These are phyloP conservation scores for Echites panduratus DNA, from an alignment of 257 asterid species.

Conservation along the genomic window DNA sequence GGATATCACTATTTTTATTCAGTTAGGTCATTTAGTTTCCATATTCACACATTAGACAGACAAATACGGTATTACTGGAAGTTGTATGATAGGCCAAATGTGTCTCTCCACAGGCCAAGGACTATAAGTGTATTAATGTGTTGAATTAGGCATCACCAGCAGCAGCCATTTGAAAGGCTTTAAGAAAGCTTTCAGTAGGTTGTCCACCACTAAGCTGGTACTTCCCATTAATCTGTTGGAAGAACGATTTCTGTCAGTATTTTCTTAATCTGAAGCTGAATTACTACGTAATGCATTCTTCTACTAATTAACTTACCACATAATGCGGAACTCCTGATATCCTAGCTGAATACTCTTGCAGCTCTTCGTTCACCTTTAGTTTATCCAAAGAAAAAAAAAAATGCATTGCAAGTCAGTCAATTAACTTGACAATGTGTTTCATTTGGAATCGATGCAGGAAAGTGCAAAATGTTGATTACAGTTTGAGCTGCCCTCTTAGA, in stretches of 20 bases:
- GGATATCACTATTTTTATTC: background rate
- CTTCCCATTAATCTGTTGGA: constrained; percentile 62
- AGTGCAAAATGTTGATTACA: background rate
- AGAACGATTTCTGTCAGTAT: background rate
- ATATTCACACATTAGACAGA: background rate
- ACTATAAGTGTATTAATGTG: background rate
- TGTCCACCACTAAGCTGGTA: constrained; percentile 69
- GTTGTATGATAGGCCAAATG: background rate
- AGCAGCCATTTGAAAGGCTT: constrained; percentile 48
- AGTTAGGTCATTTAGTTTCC: background rate
- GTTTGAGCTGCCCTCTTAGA: background rate
- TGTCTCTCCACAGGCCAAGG: background rate
- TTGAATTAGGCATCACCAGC: constrained; percentile 21
- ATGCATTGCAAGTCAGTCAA: background rate
- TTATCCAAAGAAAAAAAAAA: no score
- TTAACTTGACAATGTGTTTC: background rate
- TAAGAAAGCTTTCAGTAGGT: constrained; percentile 62
- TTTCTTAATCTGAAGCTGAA: background rate
- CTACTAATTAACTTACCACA: constrained; percentile 36
- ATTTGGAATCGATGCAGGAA: background rate
- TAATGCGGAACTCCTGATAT: constrained; percentile 70
- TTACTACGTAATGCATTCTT: no score
- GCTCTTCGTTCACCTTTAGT: constrained; percentile 54
- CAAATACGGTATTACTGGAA: background rate
- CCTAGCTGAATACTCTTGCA: constrained; percentile 39